Percentiles rank a stretch among this genome's conserved stretches.
phyloP scores from a whole-genome alignment of 805 yeast genomes.

The Candida wancherniae region DNA sequence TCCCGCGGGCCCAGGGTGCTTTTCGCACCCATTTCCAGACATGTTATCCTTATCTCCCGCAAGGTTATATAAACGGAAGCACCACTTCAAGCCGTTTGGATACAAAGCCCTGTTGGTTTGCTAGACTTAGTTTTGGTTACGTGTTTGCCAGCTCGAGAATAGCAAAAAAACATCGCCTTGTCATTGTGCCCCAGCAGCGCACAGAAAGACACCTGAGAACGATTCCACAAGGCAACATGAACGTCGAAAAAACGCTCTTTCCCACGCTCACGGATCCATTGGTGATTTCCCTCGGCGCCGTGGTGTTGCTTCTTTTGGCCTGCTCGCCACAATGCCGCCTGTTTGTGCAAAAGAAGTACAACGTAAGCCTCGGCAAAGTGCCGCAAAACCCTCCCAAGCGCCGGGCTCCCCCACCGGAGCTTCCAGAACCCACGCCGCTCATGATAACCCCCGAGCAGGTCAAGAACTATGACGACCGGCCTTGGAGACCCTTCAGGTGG shows the following conservation, averaged over 20 bases:
- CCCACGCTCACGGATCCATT: conserved; percentile 3
- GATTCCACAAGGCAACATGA: too few relatives aligned
- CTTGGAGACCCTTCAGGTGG: conserved; percentile 79
- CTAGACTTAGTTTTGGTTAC: too few relatives aligned
- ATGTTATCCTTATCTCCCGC: conserved; percentile 7
- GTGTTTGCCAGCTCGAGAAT: too few relatives aligned
- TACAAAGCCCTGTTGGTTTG: too few relatives aligned
- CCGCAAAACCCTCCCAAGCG: conserved; percentile 1
- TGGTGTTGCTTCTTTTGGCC: conserved; percentile 5
- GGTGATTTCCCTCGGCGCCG: conserved; percentile 9
- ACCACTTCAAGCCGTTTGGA: too few relatives aligned
- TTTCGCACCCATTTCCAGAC: conserved; percentile 12
- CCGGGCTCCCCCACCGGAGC: conserved; percentile 3
- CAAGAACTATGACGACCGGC: conserved; percentile 61
- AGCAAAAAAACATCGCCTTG: too few relatives aligned
- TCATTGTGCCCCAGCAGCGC: too few relatives aligned
- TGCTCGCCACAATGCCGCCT: conserved; percentile 8
- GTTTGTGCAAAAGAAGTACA: neutral
- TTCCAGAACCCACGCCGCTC: conserved; percentile 52
- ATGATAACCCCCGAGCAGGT: conserved; percentile 66
- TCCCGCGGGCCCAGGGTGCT: too few relatives aligned
- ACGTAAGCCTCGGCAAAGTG: neutral
- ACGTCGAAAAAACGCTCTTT: too few relatives aligned
- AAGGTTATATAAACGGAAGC: too few relatives aligned
- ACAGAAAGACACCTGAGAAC: too few relatives aligned